Conservation (phyloP, 2,329 filamentous ascomycete genomes). For the Eutypa lata region DNA sequence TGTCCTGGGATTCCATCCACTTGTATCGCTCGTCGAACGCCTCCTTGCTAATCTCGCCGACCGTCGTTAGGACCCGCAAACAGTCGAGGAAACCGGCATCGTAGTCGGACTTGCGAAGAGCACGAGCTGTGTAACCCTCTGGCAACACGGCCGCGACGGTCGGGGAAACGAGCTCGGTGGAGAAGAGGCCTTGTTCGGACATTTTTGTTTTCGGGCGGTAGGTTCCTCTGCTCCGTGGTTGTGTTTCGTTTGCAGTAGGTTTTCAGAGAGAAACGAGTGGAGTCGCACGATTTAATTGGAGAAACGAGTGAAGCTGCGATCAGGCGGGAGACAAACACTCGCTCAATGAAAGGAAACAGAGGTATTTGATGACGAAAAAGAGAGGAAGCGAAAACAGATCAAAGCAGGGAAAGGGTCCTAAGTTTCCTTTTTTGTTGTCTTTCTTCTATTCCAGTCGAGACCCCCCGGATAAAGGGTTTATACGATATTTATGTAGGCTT, state of each 20-base stretch:
- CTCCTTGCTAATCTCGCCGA: slow-evolving; percentile 77
- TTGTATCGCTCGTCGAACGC: slow-evolving; percentile 78
- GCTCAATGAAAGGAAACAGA: not conserved
- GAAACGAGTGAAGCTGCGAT: not conserved
- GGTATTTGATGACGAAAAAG: not conserved
- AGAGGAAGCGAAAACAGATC: not conserved
- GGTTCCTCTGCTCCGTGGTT: too few relatives aligned
- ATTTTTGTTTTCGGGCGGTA: slow-evolving; percentile 20
- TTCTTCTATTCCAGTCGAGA: not conserved
- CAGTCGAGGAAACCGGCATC: slow-evolving; percentile 83
- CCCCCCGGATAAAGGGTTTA: not conserved
- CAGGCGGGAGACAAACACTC: not conserved
- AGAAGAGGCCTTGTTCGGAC: slow-evolving; percentile 67
- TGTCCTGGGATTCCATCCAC: slow-evolving; percentile 71
- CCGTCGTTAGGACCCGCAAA: slow-evolving; percentile 84
- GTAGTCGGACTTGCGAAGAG: slow-evolving; percentile 76
- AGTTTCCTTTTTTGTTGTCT: not conserved
- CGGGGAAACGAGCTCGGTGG: slow-evolving; percentile 71
- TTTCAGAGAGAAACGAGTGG: not conserved
- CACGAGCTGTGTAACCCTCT: slow-evolving; percentile 76
- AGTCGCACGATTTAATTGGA: not conserved
- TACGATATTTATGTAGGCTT: too few relatives aligned
- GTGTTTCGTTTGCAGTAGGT: not conserved
- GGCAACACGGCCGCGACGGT: slow-evolving; percentile 71
- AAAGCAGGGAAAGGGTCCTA: not conserved